Percentiles rank a stretch among this genome's conserved stretches.
phyloP scores from a whole-genome alignment of 257 asterid species.

The Gynochthodes officinalis region DNA sequence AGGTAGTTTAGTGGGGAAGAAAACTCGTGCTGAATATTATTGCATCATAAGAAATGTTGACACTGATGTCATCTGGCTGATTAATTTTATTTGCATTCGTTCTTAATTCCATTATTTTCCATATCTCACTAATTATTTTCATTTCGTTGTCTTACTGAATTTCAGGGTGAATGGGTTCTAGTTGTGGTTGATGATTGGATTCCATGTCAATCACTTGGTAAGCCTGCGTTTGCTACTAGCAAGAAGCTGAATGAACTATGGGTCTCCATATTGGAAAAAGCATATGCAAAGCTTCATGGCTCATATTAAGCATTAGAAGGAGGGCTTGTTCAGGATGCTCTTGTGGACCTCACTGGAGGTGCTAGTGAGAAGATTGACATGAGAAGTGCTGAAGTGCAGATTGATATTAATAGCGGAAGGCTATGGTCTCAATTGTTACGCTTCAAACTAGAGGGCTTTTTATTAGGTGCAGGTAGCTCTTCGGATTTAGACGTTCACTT shows the following conservation, averaged over 20 bases:
- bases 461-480: constrained; percentile 99
- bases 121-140: neutral
- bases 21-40: neutral
- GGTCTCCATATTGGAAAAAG: constrained; percentile 92
- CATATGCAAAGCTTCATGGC: constrained; percentile 98
- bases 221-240: constrained; percentile 98
- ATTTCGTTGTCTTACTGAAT: constrained; percentile 9
- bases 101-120: neutral
- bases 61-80: neutral
- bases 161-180: constrained; percentile 99
- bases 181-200: constrained; percentile 99
- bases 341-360: constrained; percentile 98
- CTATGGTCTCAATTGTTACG: constrained; percentile 94
- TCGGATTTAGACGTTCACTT: constrained; percentile 97
- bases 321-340: constrained; percentile 99
- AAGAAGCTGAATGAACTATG: constrained; percentile 85
- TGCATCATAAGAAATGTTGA: neutral
- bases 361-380: constrained; percentile 99
- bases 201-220: constrained; percentile 97
- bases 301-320: constrained; percentile 99
- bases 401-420: constrained; percentile 98
- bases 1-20: too few species aligned
- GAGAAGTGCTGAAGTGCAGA: constrained; percentile 95
- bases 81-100: neutral
- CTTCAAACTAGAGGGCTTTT: constrained; percentile 89